Base-by-base conservation (phyloP, 257 asterid species). In the Nicotiana paniculata region DNA sequence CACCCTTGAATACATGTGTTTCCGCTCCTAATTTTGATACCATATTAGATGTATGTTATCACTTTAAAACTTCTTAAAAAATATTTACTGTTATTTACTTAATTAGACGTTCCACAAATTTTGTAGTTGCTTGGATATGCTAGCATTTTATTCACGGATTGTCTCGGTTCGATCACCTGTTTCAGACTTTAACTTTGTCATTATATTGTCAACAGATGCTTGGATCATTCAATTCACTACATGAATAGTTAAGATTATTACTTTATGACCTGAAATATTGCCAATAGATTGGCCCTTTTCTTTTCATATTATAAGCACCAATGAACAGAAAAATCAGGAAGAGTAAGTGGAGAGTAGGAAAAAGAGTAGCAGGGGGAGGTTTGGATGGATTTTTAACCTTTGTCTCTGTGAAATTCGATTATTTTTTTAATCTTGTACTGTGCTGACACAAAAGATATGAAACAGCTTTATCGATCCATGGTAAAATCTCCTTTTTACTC, bases 391-490 rank as follows among this genome's bases (percentile, higher is more conserved):
- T 75, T 75, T 75, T 75, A 51, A 51, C 63, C 79, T 75, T 87
- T 86, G 93, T 91, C 95, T 83, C 90, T 89, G 89, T 90, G 90
- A 86, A 43, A 84, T 89, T 59, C 82, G 91, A 87, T 87, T 89
- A 81, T 84, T 88, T 91, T 54, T 12, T 5, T 90, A 91, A 88
- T 87, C 86, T 81, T 86, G 95, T 90, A 86, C 93, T 86, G 87
- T 85, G 82, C 89, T 90, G 94, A 88, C 93, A 88, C 79, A 81
- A 62, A 92, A 91, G 90, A 91, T 93, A 86, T 91, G 91, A 32
- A 85, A 35, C 97, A 92, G 97, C 97, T 93, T 93, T 91, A 92
- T 92, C 91, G 95, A 89, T 89, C 86, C 78, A 90, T 84, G 91
- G 88, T 89, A 85, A 86, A 88, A 85, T 88, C 80, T 79, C 74